Evolutionary conservation across 805 yeast species (phyloP), one percentile per base, ranked within the genome.

Genomic region (Wickerhamiella lipophila): DNA sequence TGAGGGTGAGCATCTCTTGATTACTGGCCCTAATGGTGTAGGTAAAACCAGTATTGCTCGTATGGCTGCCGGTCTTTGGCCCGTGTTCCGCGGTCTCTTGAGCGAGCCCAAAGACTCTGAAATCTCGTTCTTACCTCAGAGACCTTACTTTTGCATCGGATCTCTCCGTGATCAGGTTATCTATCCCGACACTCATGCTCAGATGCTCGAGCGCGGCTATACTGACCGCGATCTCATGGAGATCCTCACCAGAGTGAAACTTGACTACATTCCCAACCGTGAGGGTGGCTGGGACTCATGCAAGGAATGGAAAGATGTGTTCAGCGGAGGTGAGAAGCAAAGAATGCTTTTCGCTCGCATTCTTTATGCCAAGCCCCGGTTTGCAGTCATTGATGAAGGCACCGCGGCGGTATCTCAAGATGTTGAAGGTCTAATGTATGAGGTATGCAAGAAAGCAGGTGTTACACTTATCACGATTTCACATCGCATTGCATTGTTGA

Each of bases 321-420:
- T 87, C 55, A 81, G 92, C 64, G 96, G 96, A n/a, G 96, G 96
- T 50, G 96, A 87, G 63, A 81, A 85, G 65, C 96, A 87, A 68
- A 77, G 95, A 60, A 74, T 87, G 63, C 78, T 85, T 63, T 83
- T 87, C 68, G 95, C 96, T 0, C 73, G 96, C 57, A 75, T 87
- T 2, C 49, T 87, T 56, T 85, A 81, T 67, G 84, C 82, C 61
- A 75, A 75, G 48, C 95, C 95, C 43, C 74, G 75, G 61, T 84
- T 84, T 63, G 86, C 87, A 3, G 77, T 87, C 2, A 72, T 87
- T 53, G 96, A 87, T 65, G 96, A 87, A 65, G 83, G 94, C n/a
- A 87, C 96, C 3, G 84, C 86, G 61, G 96, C 96, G 0, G 87
- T 87, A 11, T 77, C 86, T 47, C 81, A 81, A 42, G 96, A 87